Evolutionary conservation across 192 early-diverging fungal genomes (phyloP).

Genomic region (Backusella circina): DNA sequence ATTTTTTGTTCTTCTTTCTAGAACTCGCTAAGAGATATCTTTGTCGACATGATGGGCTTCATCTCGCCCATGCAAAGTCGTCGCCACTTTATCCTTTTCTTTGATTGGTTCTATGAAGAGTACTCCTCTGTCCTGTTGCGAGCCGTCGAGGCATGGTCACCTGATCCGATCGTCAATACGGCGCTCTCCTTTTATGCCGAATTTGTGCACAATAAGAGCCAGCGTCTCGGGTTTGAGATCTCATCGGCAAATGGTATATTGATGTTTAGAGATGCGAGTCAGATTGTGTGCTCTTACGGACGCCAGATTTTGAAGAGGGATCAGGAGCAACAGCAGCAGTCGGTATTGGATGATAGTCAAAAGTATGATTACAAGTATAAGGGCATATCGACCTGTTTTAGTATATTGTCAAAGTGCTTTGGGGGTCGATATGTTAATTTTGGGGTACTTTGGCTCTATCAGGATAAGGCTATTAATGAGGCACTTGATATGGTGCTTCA

Average conservation of each 20-base stretch:
- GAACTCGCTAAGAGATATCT: conserved; percentile 53
- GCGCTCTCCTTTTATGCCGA: conserved; percentile 77
- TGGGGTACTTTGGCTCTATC: conserved; percentile 88
- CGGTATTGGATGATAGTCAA: neutral
- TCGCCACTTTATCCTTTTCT: conserved; percentile 64
- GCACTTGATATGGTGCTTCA: conserved; percentile 62
- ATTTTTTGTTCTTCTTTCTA: conserved; percentile 17
- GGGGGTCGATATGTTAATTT: conserved; percentile 86
- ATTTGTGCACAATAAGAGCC: conserved; percentile 77
- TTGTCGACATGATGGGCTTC: conserved; percentile 79
- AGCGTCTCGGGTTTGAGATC: conserved; percentile 80
- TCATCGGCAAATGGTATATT: conserved; percentile 86
- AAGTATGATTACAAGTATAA: conserved; percentile 54
- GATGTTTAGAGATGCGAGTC: conserved; percentile 84
- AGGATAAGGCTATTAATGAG: conserved; percentile 71
- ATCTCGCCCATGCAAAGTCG: conserved; percentile 59
- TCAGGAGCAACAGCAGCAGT: neutral
- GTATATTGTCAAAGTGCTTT: conserved; percentile 63
- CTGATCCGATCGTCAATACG: conserved; percentile 61
- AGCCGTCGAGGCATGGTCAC: conserved; percentile 63
- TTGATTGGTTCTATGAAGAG: conserved; percentile 83
- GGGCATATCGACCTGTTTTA: conserved; percentile 74
- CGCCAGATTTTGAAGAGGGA: conserved; percentile 1
- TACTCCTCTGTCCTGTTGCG: conserved; percentile 62
- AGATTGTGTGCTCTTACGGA: conserved; percentile 55